These are phyloP conservation scores for Acmispon strigosus DNA, from an alignment of 306 rosid species.

Conservation along the genomic window DNA sequence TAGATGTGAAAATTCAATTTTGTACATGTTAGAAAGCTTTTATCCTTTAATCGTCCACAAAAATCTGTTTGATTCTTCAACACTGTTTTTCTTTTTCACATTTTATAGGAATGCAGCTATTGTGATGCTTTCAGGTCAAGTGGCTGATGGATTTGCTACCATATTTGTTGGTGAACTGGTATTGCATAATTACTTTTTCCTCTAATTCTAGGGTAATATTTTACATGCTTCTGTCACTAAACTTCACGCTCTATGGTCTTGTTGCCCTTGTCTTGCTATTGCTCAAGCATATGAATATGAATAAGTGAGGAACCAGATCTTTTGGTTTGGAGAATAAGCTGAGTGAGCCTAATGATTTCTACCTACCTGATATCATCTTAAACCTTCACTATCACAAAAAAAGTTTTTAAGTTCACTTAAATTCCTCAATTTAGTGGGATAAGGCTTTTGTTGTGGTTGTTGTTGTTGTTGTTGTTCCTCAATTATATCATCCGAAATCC, in stretches of 20 bases:
- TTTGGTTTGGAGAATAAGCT: background rate
- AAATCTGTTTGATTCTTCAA: background rate
- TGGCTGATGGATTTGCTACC: conserved; percentile 87
- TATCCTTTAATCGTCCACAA: background rate
- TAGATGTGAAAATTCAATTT: background rate
- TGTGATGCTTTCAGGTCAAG: conserved; percentile 97
- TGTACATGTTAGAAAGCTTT: background rate
- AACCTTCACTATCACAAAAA: background rate
- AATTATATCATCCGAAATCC: background rate
- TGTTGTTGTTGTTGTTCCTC: too few relatives aligned
- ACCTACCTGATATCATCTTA: background rate
- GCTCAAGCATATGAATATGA: background rate
- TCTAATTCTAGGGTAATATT: background rate
- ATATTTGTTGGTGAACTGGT: conserved; percentile 94
- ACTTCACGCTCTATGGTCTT: background rate
- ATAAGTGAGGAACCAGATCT: background rate
- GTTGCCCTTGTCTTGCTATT: background rate
- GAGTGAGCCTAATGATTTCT: background rate
- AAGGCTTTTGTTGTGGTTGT: too few relatives aligned
- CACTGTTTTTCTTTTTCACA: background rate
- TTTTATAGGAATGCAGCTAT: conserved; percentile 66
- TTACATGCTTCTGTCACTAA: background rate
- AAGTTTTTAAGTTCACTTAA: background rate
- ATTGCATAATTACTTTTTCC: background rate
- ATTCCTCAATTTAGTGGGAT: background rate